Evolutionary conservation across 1,284 basidiomycete genomes (phyloP), one percentile per base, ranked within the genome.

Genomic region (Ceratobasidium sp.): DNA sequence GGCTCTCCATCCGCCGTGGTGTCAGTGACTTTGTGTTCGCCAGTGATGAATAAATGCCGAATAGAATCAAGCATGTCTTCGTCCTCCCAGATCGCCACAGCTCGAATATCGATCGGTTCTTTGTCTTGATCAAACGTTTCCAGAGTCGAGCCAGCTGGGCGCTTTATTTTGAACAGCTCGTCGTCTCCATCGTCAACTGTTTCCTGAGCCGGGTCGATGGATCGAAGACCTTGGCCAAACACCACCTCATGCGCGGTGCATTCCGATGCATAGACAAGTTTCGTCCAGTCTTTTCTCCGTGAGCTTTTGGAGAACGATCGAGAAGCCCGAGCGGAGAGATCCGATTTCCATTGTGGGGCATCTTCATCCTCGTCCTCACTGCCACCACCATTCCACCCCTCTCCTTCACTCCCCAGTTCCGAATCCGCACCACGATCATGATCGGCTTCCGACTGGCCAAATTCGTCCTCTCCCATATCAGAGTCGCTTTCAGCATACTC

Each of bases 21-120:
- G 2, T 76, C 78, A 53, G 84, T 80, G 18, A 83, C 84, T 10
- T 80, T 78, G 18, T 76, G 21, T 16, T 79, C 81, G 1, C 94
- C 95, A 0, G 96, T 98, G 80, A 99, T 97, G 83, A 99, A 99
- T 69, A 97, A 83, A 72, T 88, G 83, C 12, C 94, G 88, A 77
- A 99, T 90, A 0, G 93, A 92, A 65, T 98, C 92, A 34, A 99
- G 85, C 78, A 92, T 84, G 16, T 87, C 88, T 76, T 97, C 93
- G 75, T 93, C 88, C 64, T 90, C 88, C 96, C 96, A 99, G 76
- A 87, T 86, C 72, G 84, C 85, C 72, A 97, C 78, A 34, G 84
- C 82, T 10, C 86, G 84, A 0, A 79, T 75, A 55, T 85, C 80
- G 26, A 87, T 70, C 0, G 78, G 76, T 58, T 87, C 87, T 78